These are phyloP conservation scores for Micromonas commoda DNA, from an alignment of 139 green algal species.

Conservation along the genomic window DNA sequence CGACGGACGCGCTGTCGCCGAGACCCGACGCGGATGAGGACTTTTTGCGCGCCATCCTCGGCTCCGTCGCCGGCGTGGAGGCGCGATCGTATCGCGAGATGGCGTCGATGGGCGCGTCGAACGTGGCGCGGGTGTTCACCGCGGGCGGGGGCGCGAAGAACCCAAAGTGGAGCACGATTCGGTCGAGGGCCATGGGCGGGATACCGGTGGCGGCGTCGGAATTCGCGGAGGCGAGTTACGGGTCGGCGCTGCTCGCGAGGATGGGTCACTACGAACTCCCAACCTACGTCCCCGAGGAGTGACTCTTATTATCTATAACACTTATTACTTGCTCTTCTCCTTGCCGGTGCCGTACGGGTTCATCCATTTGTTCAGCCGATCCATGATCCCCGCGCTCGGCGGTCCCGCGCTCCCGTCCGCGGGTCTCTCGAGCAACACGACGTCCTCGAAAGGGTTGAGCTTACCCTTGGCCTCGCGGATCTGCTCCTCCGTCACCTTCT, in stretches of 20 bases:
- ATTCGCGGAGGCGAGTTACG: slow-evolving; percentile 22
- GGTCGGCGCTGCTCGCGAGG: slow-evolving; percentile 17
- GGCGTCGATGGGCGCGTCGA: slow-evolving; percentile 53
- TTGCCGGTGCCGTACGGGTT: slow-evolving; percentile 13
- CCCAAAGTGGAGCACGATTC: slow-evolving; percentile 24
- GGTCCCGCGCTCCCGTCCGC: not conserved
- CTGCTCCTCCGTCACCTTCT: slow-evolving; percentile 18
- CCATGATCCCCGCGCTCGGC: not conserved
- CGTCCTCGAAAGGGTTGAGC: slow-evolving; percentile 17
- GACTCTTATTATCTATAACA: not conserved
- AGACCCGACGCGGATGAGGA: slow-evolving; percentile 33
- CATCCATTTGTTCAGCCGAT: not conserved
- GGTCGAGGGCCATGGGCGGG: not conserved
- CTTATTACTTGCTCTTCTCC: not conserved
- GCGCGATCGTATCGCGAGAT: slow-evolving; percentile 57
- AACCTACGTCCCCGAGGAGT: not conserved
- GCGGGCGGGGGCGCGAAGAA: slow-evolving; percentile 65
- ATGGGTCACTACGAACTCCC: not conserved
- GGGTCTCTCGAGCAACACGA: not conserved
- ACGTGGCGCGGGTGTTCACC: slow-evolving; percentile 54
- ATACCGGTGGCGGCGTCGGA: not conserved
- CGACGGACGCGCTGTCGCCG: slow-evolving; percentile 49
- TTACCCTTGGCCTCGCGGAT: not conserved
- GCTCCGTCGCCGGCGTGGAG: slow-evolving; percentile 77
- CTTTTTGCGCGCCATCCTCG: slow-evolving; percentile 62